phyloP scores from a whole-genome alignment of 2,329 filamentous ascomycete genomes.

The Xenoacremonium recifei region DNA sequence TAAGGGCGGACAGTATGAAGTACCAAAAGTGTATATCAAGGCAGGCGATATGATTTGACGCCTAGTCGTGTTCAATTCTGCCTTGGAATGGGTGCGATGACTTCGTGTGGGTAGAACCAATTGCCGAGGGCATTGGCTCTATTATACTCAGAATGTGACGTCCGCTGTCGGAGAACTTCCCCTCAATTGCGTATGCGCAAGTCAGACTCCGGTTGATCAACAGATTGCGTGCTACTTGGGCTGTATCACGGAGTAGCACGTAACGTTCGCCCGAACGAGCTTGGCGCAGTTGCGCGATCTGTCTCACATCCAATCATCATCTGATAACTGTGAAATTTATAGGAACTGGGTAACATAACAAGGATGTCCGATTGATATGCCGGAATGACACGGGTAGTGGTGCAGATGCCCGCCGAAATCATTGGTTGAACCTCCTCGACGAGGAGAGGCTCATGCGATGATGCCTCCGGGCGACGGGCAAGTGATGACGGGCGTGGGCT shows the following conservation, averaged over 20 bases:
- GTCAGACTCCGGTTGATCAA: conserved; percentile 10
- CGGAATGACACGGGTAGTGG: no score
- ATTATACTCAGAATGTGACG: conserved; percentile 16
- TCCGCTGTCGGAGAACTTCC: conserved; percentile 18
- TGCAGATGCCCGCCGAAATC: no score
- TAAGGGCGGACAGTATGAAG: not conserved
- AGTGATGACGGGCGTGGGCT: no score
- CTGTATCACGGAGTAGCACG: conserved; percentile 26
- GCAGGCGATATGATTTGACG: not conserved
- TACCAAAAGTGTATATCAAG: not conserved
- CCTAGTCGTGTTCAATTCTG: not conserved
- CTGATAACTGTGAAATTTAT: not conserved
- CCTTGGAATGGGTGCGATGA: not conserved
- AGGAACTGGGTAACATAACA: not conserved
- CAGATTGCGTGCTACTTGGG: conserved; percentile 25
- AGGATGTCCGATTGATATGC: no score
- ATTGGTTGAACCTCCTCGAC: no score
- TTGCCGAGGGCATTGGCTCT: not conserved
- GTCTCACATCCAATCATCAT: not conserved
- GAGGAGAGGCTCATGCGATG: not conserved
- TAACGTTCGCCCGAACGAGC: conserved; percentile 6
- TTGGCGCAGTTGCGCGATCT: not conserved
- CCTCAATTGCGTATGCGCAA: conserved; percentile 21
- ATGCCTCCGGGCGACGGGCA: not conserved
- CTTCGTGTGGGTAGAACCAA: conserved; percentile 1